Evolutionary conservation across 2,329 filamentous ascomycete genomes (phyloP).

Genomic region (Diaporthe sp.): DNA sequence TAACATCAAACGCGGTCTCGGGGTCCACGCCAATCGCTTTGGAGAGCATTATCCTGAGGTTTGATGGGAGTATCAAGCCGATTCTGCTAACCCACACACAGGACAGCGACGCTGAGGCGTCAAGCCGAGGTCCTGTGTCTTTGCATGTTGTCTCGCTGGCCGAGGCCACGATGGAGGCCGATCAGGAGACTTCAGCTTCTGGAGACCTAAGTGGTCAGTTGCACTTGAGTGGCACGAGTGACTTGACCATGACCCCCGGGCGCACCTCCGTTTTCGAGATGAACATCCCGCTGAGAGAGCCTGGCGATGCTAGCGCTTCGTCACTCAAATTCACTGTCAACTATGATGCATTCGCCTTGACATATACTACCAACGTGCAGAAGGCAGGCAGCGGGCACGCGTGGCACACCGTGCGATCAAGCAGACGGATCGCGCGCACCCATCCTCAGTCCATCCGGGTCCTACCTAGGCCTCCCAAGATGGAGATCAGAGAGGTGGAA

Average conservation of each 20-base stretch:
- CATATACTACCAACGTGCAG: conserved; percentile 71
- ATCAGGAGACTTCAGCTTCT: conserved; percentile 46
- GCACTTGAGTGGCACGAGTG: conserved; percentile 63
- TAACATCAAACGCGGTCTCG: conserved; percentile 69
- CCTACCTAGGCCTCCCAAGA: conserved; percentile 90
- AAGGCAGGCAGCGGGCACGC: conserved; percentile 57
- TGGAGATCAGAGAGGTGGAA: conserved; percentile 78
- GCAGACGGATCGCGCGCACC: conserved; percentile 61
- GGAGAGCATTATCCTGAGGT: conserved; percentile 65
- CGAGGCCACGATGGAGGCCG: conserved; percentile 46
- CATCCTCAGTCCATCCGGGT: conserved; percentile 75
- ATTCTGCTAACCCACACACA: conserved; percentile 64
- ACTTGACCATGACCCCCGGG: conserved; percentile 77
- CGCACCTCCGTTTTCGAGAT: conserved; percentile 80
- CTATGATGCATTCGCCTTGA: conserved; percentile 75
- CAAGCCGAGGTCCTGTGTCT: conserved; percentile 43
- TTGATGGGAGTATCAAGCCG: conserved; percentile 70
- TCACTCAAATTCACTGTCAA: conserved; percentile 75
- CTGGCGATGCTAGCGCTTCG: conserved; percentile 79
- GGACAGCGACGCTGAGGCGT: neutral
- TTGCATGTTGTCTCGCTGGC: conserved; percentile 47
- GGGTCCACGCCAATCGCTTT: conserved; percentile 66
- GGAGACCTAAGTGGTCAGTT: conserved; percentile 49
- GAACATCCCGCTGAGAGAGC: conserved; percentile 81
- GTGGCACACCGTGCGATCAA: conserved; percentile 64